phyloP scores from a whole-genome alignment of 2,329 filamentous ascomycete genomes.

The Scleromitrula shiraiana region DNA sequence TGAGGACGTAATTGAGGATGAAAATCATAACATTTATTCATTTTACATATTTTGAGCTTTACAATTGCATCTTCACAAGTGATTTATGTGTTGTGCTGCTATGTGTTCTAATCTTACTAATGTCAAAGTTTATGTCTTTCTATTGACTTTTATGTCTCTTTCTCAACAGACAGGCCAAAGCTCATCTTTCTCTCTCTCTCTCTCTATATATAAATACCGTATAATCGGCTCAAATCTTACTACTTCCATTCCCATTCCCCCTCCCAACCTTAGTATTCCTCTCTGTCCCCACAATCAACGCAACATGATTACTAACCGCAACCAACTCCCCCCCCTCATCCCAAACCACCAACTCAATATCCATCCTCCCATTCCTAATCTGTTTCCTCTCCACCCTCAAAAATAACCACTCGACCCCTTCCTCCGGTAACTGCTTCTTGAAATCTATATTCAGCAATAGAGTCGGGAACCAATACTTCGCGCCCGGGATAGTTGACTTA shows the following conservation, averaged over 20 bases:
- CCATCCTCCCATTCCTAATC: conserved; percentile 64
- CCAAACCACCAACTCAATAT: conserved; percentile 62
- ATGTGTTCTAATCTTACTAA: background rate
- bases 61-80: background rate
- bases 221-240: background rate
- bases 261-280: conserved; percentile 46
- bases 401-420: conserved; percentile 67
- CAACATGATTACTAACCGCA: conserved; percentile 60
- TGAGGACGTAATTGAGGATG: background rate
- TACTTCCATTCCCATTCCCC: conserved; percentile 11
- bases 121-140: background rate
- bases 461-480: conserved; percentile 41
- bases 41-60: background rate
- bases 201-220: background rate
- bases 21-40: background rate
- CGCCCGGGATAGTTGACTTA: conserved; percentile 8
- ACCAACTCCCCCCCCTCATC: conserved; percentile 58
- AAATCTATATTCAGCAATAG: conserved; percentile 67
- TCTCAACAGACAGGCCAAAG: background rate
- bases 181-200: background rate
- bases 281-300: conserved; percentile 52
- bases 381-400: conserved; percentile 56
- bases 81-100: background rate
- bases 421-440: conserved; percentile 60
- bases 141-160: background rate